These are phyloP conservation scores for Ophidiomyces ophidiicola DNA, from an alignment of 2,329 filamentous ascomycete genomes.

Conservation along the genomic window DNA sequence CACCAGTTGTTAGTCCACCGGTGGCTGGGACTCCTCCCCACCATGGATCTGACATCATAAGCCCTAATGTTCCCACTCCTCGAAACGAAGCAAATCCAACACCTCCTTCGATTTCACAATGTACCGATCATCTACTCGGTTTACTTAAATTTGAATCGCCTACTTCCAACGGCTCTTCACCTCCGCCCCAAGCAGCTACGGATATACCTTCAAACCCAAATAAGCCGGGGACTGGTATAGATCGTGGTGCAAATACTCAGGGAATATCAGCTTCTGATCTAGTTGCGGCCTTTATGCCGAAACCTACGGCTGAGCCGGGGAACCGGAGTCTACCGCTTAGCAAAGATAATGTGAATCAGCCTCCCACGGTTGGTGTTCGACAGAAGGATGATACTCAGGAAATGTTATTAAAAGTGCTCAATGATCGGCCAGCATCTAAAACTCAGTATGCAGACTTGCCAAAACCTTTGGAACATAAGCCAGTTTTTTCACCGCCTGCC, in stretches of 20 bases:
- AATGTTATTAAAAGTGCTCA: conserved; percentile 74
- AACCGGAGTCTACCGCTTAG: conserved; percentile 19
- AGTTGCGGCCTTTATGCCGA: conserved; percentile 44
- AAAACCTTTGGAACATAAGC: conserved; percentile 18
- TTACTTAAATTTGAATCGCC: conserved; percentile 52
- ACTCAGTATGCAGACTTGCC: conserved; percentile 17
- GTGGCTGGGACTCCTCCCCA: conserved; percentile 43
- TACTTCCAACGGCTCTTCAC: conserved; percentile 16
- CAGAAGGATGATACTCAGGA: conserved; percentile 62
- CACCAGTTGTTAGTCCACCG: conserved; percentile 46
- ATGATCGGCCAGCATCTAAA: conserved; percentile 49
- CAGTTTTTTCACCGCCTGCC: conserved; percentile 24
- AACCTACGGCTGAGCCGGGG: conserved; percentile 25
- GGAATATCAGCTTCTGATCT: conserved; percentile 46
- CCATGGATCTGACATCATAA: conserved; percentile 47
- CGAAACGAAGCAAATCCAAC: conserved; percentile 33
- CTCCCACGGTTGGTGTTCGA: conserved; percentile 18
- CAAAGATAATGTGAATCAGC: conserved; percentile 16
- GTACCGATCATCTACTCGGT: conserved; percentile 49
- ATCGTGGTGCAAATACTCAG: conserved; percentile 23
- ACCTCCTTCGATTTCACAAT: conserved; percentile 33
- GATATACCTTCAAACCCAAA: conserved; percentile 11
- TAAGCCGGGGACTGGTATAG: conserved; percentile 22
- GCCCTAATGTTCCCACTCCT: conserved; percentile 40
- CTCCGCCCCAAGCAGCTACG: conserved; percentile 15